These are phyloP conservation scores for Trichosporon asahii DNA, from an alignment of 1,284 basidiomycete genomes.

Conservation along the genomic window DNA sequence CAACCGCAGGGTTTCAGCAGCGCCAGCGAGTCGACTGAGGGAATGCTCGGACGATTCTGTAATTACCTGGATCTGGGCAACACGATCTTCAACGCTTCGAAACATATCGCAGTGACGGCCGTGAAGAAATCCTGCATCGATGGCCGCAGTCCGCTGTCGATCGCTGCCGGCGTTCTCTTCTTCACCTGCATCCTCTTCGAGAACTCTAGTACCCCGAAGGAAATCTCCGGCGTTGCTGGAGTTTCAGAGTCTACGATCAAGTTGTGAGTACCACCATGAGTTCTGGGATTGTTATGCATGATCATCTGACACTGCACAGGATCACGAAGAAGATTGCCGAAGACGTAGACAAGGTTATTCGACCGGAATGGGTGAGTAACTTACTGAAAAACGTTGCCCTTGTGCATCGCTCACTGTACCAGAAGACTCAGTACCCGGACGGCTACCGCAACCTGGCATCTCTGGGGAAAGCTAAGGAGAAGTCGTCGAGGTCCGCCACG, in stretches of 20 bases:
- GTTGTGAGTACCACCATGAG: conserved; percentile 58
- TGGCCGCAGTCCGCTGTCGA: conserved; percentile 90
- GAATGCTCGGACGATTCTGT: conserved; percentile 86
- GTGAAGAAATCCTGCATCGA: conserved; percentile 82
- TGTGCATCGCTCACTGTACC: neutral
- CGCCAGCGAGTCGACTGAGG: conserved; percentile 66
- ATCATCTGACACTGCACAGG: conserved; percentile 39
- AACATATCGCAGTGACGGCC: conserved; percentile 77
- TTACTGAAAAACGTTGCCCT: neutral
- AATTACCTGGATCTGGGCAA: conserved; percentile 62
- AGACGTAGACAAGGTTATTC: conserved; percentile 41
- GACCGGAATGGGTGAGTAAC: conserved; percentile 48
- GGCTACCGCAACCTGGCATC: conserved; percentile 11
- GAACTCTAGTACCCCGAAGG: conserved; percentile 68
- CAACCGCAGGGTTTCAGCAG: conserved; percentile 27
- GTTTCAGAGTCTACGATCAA: conserved; percentile 98
- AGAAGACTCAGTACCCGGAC: neutral
- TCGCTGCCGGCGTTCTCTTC: conserved; percentile 92
- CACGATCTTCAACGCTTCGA: conserved; percentile 59
- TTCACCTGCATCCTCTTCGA: conserved; percentile 83
- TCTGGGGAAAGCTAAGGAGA: conserved; percentile 18
- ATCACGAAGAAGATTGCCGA: conserved; percentile 44
- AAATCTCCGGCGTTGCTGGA: conserved; percentile 89
- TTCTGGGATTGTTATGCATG: too few species aligned
- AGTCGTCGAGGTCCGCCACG: conserved; percentile 3